Evolutionary conservation across 441 rosid genomes (phyloP), one percentile per base, ranked within the genome.

Genomic region (Lepidium campestre): DNA sequence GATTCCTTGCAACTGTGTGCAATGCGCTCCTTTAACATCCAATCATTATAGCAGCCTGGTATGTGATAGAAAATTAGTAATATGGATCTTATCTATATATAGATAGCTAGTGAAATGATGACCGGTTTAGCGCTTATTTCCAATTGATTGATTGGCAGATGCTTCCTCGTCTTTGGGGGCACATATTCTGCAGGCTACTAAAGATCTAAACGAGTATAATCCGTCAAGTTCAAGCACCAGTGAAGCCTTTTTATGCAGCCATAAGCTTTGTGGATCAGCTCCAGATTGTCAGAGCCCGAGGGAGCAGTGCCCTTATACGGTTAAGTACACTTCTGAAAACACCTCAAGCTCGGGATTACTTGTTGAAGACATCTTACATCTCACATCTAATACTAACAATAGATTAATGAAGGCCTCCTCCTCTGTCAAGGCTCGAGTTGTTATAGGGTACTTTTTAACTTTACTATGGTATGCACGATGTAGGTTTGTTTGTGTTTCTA

Each of bases 131-230:
- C 90, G 75, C 93, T 91, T 88, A 79, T 85, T 80, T 85, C 83
- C 82, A 47, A 79, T 71, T 80, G 83, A 88, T 91, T 88, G 97
- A 91, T 88, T 88, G 93, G 90, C 93, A 86, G 96, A 90, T 91
- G 96, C 90, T 85, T 87, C 91, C 77, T 83, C 81, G 71, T 88
- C 70, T 91, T 78, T 85, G 91, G 96, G 72, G 83, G 90, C 92
- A 86, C 84, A 82, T 91, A 80, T 88, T 88, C 80, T 88, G 93
- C 96, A 88, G 97, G 93, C 86, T 72, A 84, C 88, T 66, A 85
- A 78, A 79, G 96, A 86, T 78, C 56, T 91, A 47, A 85, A 76
- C 59, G 90, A 86, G 78, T 91, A 88, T 65, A 78, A 64, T 63
- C 96, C 89, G 65, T 82, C 96, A 35, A 70, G 52, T 48, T 91